Evolutionary conservation across 805 yeast species (phyloP).

Genomic region (Hanseniaspora jakobsenii): DNA sequence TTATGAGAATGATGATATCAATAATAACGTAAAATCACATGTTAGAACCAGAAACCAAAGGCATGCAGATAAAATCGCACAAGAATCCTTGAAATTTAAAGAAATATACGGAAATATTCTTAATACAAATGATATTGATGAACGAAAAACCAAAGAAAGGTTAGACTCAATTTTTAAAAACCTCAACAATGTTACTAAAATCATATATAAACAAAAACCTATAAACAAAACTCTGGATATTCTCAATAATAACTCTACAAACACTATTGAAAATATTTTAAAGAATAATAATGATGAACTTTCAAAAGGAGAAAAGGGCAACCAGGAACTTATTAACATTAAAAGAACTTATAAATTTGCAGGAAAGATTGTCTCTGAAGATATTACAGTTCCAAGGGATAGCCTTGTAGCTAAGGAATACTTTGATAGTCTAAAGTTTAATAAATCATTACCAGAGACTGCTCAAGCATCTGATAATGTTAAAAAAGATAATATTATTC

Average conservation of each 20-base stretch:
- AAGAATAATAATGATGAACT: not conserved
- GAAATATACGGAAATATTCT: constrained; percentile 21
- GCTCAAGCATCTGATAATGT: not conserved
- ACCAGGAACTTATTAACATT: constrained; percentile 51
- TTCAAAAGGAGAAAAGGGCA: constrained; percentile 5
- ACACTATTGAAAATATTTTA: not conserved
- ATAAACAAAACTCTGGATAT: constrained; percentile 16
- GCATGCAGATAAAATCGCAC: constrained; percentile 30
- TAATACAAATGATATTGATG: constrained; percentile 20
- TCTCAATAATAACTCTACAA: constrained; percentile 2
- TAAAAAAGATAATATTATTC: no score
- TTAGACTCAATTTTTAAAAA: constrained; percentile 12
- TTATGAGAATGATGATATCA: constrained; percentile 10
- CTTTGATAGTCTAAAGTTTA: constrained; percentile 41
- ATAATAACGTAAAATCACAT: constrained; percentile 22
- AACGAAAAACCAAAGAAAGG: not conserved
- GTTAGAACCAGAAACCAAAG: constrained; percentile 61
- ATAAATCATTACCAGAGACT: constrained; percentile 12
- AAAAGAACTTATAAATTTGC: constrained; percentile 78
- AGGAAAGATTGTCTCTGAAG: constrained; percentile 67
- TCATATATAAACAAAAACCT: constrained; percentile 10
- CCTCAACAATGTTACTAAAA: constrained; percentile 2
- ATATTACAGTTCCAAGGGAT: constrained; percentile 58
- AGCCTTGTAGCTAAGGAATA: constrained; percentile 86
- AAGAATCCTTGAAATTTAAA: constrained; percentile 31